Conservation (phyloP, 495 filamentous ascomycete genomes). For the Penicillium argentinense region DNA sequence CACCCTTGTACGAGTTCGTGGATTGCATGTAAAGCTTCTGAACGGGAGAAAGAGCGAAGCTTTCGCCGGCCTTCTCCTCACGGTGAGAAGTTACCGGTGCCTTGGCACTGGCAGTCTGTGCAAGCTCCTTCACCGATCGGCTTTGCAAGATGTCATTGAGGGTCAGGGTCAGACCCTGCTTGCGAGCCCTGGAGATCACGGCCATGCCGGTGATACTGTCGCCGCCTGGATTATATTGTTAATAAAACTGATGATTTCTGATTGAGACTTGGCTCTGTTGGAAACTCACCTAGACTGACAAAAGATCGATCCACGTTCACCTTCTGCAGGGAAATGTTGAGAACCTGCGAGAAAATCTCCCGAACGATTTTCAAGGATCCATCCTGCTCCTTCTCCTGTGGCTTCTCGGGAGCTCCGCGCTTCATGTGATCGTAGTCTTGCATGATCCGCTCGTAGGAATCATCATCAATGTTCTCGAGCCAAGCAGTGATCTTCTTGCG, state of each 20-base stretch:
- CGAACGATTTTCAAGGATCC: slow-evolving; percentile 28
- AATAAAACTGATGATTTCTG: slow-evolving; percentile 18
- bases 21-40: slow-evolving; percentile 48
- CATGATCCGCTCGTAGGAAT: slow-evolving; percentile 39
- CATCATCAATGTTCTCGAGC: slow-evolving; percentile 42
- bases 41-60: slow-evolving; percentile 53
- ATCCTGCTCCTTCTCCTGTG: slow-evolving; percentile 23
- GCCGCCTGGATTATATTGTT: slow-evolving; percentile 35
- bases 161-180: slow-evolving; percentile 35
- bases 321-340: slow-evolving; percentile 44
- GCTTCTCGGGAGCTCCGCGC: slow-evolving; percentile 25
- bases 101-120: slow-evolving; percentile 27
- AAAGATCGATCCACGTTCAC: slow-evolving; percentile 43
- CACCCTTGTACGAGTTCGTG: slow-evolving; percentile 46
- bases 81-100: slow-evolving; percentile 11
- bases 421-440: slow-evolving; percentile 36
- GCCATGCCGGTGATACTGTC: slow-evolving; percentile 48
- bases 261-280: slow-evolving; percentile 1
- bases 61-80: slow-evolving; percentile 39
- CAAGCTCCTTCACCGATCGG: slow-evolving; percentile 37
- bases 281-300: slow-evolving; percentile 40
- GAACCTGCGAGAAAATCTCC: slow-evolving; percentile 47
- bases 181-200: slow-evolving; percentile 41
- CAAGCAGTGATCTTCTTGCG: slow-evolving; percentile 45
- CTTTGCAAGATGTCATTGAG: slow-evolving; percentile 39